phyloP scores from a whole-genome alignment of 129 eudicot genomes.

The Chrysanthemum seticuspe region DNA sequence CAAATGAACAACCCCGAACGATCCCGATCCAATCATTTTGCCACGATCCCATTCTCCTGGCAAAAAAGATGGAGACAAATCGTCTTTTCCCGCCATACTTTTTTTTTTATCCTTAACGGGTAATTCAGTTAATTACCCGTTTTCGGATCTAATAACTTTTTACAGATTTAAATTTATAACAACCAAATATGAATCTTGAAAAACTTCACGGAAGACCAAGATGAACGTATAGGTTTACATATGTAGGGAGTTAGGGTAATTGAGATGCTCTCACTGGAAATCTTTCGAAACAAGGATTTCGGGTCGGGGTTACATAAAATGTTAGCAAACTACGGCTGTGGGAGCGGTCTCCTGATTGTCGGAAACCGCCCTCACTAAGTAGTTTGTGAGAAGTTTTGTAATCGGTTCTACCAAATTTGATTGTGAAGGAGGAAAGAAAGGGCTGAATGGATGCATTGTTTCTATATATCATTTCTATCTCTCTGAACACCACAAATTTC shows the following conservation, averaged over 20 bases:
- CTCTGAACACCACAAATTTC: slow-evolving; percentile 21
- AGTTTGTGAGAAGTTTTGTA: slow-evolving; percentile 21
- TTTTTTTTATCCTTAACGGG: slow-evolving; percentile 10
- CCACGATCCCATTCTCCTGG: slow-evolving; percentile 68
- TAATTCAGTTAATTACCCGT: slow-evolving; percentile 20
- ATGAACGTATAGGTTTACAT: slow-evolving; percentile 21
- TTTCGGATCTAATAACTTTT: slow-evolving; percentile 24
- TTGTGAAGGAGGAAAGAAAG: slow-evolving; percentile 33
- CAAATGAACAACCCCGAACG: slow-evolving; percentile 61
- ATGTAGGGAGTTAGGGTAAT: slow-evolving; percentile 14
- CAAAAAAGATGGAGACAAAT: slow-evolving; percentile 24
- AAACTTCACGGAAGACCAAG: slow-evolving; percentile 16
- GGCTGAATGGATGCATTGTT: slow-evolving; percentile 9
- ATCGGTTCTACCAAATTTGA: slow-evolving; percentile 16
- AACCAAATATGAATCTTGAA: slow-evolving; percentile 1
- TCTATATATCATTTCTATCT: slow-evolving; percentile 25
- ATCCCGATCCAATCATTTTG: slow-evolving; percentile 63
- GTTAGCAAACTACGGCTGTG: slow-evolving; percentile 28
- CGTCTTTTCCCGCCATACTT: slow-evolving; percentile 29
- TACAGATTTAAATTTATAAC: slow-evolving; percentile 14
- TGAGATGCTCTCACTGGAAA: slow-evolving; percentile 20
- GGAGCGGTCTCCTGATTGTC: slow-evolving; percentile 49
- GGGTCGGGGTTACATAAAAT: slow-evolving; percentile 21
- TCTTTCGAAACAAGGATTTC: slow-evolving; percentile 6
- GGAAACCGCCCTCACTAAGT: slow-evolving; percentile 56